Evolutionary conservation across 768 basidiomycete species (phyloP).

Genomic region (Leccinum aurantiacum): DNA sequence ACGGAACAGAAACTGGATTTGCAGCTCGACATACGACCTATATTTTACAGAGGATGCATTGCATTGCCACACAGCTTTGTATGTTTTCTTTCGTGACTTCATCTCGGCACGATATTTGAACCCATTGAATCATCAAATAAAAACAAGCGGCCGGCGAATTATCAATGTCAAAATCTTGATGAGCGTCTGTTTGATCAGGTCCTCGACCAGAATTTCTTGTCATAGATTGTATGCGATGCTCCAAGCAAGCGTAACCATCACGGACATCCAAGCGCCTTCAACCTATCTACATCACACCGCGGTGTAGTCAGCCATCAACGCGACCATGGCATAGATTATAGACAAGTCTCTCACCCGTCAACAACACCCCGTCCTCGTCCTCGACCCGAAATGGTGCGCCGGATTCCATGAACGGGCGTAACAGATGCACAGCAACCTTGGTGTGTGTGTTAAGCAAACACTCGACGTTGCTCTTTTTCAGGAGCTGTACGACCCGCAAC

Average conservation of each 20-base stretch:
- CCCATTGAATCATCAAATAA: not conserved
- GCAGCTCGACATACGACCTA: not conserved
- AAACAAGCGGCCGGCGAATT: not conserved
- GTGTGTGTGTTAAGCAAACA: not conserved
- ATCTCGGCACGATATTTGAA: no score
- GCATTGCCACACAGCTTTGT: no score
- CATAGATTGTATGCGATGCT: not conserved
- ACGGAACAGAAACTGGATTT: not conserved
- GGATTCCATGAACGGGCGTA: not conserved
- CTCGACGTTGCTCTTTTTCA: not conserved
- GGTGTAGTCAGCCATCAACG: not conserved
- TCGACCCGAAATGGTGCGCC: not conserved
- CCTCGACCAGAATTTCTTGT: no score
- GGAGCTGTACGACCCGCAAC: not conserved
- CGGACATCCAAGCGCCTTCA: not conserved
- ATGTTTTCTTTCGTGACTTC: no score
- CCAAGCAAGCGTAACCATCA: not conserved
- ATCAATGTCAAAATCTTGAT: not conserved
- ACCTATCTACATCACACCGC: not conserved
- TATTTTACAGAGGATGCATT: not conserved
- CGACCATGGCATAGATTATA: not conserved
- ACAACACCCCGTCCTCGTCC: not conserved
- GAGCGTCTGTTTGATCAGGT: not conserved
- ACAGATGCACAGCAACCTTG: not conserved
- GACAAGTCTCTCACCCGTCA: not conserved